Percentiles rank a stretch among this genome's conserved stretches.
Conservation (phyloP, 176 grass and related monocot species). For the Musa troglodytarum region DNA sequence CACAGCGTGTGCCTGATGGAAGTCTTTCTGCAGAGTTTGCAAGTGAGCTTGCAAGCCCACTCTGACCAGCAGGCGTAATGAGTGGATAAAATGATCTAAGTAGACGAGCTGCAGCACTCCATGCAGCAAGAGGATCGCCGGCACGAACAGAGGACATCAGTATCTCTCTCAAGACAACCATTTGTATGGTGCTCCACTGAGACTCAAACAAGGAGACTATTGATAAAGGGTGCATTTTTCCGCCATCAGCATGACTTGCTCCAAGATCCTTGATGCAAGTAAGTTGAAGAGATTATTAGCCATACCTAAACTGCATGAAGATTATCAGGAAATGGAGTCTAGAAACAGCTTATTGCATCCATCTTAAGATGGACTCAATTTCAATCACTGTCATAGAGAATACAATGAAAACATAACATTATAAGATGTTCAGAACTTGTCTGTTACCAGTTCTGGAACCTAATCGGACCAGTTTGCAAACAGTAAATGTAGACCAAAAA, state of each 20-base stretch:
- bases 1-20: conserved; percentile 88
- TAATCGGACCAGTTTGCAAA: too few relatives aligned
- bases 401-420: too few relatives aligned
- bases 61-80: conserved; percentile 93
- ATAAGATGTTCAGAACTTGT: too few relatives aligned
- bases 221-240: conserved; percentile 53
- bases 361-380: not conserved
- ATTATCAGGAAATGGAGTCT: not conserved
- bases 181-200: conserved; percentile 94
- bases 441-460: too few relatives aligned
- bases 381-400: too few relatives aligned
- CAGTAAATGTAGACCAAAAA: too few relatives aligned
- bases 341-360: not conserved
- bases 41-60: conserved; percentile 92
- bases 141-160: conserved; percentile 91
- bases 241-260: conserved; percentile 37
- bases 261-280: conserved; percentile 30
- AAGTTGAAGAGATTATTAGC: not conserved
- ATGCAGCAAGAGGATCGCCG: conserved; percentile 80
- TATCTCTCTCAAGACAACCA: conserved; percentile 96
- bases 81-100: conserved; percentile 97
- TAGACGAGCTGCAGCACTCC: conserved; percentile 91
- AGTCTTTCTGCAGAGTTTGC: conserved; percentile 75
- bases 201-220: conserved; percentile 80
- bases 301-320: not conserved